A percentile compares a stretch with the other conserved stretches of the same genome.
These are phyloP conservation scores for Wickerhamomyces sp. DNA, from an alignment of 1,139 yeast genomes.

Conservation along the genomic window DNA sequence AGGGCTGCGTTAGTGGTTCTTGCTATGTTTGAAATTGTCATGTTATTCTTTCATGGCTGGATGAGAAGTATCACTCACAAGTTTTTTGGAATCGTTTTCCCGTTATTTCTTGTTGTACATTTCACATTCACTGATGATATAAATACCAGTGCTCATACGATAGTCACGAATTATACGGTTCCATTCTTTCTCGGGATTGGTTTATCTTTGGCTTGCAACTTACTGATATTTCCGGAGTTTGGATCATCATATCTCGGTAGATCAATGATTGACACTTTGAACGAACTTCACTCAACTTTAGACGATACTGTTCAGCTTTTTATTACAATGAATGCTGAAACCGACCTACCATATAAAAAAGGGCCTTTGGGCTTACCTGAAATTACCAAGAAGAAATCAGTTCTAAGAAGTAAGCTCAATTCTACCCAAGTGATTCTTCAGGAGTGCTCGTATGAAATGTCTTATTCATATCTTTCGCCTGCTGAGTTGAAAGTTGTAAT, in stretches of 20 bases:
- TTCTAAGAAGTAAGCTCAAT: slow-evolving; percentile 30
- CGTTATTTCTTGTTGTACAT: slow-evolving; percentile 43
- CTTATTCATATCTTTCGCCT: slow-evolving; percentile 44
- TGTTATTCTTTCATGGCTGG: slow-evolving; percentile 46
- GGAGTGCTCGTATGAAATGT: slow-evolving; percentile 44
- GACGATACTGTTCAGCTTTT: slow-evolving; percentile 37
- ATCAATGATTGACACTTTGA: slow-evolving; percentile 34
- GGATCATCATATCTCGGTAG: slow-evolving; percentile 46
- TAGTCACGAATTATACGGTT: slow-evolving; percentile 33
- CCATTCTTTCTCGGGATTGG: slow-evolving; percentile 44
- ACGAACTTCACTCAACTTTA: slow-evolving; percentile 36
- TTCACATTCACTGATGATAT: slow-evolving; percentile 38
- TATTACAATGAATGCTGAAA: slow-evolving; percentile 24
- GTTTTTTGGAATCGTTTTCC: slow-evolving; percentile 41
- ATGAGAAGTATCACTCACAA: slow-evolving; percentile 42
- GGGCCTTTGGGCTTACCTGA: slow-evolving; percentile 26
- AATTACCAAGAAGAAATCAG: slow-evolving; percentile 27
- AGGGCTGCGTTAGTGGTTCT: slow-evolving; percentile 38
- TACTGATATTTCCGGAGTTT: slow-evolving; percentile 44
- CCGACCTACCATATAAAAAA: slow-evolving; percentile 14
- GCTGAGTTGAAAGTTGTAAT: slow-evolving; percentile 34
- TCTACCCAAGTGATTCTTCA: slow-evolving; percentile 36
- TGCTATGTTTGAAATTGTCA: slow-evolving; percentile 39
- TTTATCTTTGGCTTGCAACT: slow-evolving; percentile 36
- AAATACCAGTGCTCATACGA: slow-evolving; percentile 25